Evolutionary conservation across 164 flowering plant genomes (phyloP).

Genomic region (Stephania japonica): DNA sequence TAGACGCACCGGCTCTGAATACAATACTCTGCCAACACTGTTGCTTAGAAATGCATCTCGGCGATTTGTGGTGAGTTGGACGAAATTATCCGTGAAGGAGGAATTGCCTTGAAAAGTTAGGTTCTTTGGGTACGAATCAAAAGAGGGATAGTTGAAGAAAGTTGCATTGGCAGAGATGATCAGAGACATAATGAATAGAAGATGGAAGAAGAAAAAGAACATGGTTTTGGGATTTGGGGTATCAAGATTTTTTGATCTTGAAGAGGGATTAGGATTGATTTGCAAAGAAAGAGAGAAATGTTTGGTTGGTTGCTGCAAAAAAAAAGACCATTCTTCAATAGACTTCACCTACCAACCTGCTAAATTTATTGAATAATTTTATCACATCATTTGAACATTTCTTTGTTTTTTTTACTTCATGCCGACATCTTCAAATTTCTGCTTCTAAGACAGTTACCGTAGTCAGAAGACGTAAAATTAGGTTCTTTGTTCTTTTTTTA

Average conservation of each 20-base stretch:
- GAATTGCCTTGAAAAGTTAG: slow-evolving; percentile 3
- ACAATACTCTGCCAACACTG: neutral
- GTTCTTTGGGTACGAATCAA: slow-evolving; percentile 2
- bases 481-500: neutral
- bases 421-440: neutral
- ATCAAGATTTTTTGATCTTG: neutral
- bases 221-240: neutral
- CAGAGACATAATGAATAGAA: neutral
- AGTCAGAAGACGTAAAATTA: no score
- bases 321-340: neutral
- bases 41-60: neutral
- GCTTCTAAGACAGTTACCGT: no score
- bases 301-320: neutral
- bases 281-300: slow-evolving; percentile 11
- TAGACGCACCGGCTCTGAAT: neutral
- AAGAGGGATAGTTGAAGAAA: slow-evolving; percentile 2
- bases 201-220: slow-evolving; percentile 1
- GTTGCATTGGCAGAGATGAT: slow-evolving; percentile 1
- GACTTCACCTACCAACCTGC: neutral
- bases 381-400: neutral
- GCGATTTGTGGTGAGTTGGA: slow-evolving; percentile 9
- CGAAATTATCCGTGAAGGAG: neutral
- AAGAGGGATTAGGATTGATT: neutral
- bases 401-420: neutral
- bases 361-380: neutral